These are phyloP conservation scores for Crucibulum parvulum DNA, from an alignment of 1,284 basidiomycete genomes.

Conservation along the genomic window DNA sequence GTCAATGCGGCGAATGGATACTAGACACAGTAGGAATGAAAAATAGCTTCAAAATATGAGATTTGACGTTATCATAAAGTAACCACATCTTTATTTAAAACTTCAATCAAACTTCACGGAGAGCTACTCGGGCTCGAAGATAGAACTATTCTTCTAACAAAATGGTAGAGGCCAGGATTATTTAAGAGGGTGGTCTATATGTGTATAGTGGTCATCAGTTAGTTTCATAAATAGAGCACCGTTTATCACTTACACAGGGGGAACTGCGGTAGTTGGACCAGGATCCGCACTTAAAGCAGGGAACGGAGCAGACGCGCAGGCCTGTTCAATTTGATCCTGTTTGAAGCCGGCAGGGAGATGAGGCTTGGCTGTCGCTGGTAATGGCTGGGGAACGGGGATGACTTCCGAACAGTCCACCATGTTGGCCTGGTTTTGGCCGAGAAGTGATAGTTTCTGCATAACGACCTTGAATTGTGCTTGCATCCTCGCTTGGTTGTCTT, in stretches of 20 bases:
- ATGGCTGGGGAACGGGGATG: slow-evolving; percentile 36
- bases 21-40: too few species aligned
- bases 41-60: too few species aligned
- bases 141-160: too few species aligned
- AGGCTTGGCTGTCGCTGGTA: slow-evolving; percentile 18
- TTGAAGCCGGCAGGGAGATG: slow-evolving; percentile 42
- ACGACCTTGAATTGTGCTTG: slow-evolving; percentile 36
- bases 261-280: slow-evolving; percentile 29
- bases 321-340: slow-evolving; percentile 40
- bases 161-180: too few species aligned
- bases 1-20: too few species aligned
- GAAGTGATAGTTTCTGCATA: slow-evolving; percentile 42
- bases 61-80: too few species aligned
- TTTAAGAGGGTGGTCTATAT: too few species aligned
- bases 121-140: too few species aligned
- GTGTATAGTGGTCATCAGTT: too few species aligned
- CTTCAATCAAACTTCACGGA: too few species aligned
- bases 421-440: slow-evolving; percentile 35
- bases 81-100: too few species aligned
- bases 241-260: slow-evolving; percentile 26
- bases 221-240: too few species aligned
- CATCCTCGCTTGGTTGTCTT: slow-evolving; percentile 38
- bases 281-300: slow-evolving; percentile 31
- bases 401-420: slow-evolving; percentile 46
- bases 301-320: slow-evolving; percentile 36